A percentile compares a stretch with the other conserved stretches of the same genome.
phyloP scores from a whole-genome alignment of 108 stramenopile species.

The Fragilaria radians region DNA sequence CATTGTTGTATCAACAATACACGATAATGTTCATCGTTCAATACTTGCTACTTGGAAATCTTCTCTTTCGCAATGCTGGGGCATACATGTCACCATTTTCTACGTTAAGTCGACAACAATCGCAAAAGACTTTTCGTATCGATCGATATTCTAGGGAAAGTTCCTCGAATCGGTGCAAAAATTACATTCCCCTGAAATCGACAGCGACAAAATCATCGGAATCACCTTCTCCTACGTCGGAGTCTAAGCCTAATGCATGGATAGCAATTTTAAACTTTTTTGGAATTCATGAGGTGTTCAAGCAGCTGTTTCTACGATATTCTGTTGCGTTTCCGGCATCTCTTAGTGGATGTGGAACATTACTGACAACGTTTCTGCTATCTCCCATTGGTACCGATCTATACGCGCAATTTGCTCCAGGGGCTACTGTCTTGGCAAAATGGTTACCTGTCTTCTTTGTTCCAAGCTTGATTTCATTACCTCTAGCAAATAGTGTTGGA shows the following conservation, averaged over 20 bases:
- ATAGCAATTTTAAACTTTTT: slow-evolving; percentile 14
- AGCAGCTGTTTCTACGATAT: slow-evolving; percentile 24
- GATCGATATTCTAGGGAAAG: too few species aligned
- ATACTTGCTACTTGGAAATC: too few species aligned
- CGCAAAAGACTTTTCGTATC: too few species aligned
- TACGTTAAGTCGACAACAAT: too few species aligned
- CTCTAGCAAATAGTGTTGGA: slow-evolving; percentile 53
- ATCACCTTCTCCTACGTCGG: background rate
- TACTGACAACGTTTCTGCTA: slow-evolving; percentile 40
- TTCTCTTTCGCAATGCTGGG: too few species aligned
- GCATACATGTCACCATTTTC: too few species aligned
- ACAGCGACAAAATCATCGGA: background rate
- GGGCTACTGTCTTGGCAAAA: slow-evolving; percentile 57
- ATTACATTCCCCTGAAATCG: too few species aligned
- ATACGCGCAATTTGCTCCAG: slow-evolving; percentile 44
- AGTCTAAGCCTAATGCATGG: background rate
- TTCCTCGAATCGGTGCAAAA: too few species aligned
- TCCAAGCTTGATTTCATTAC: slow-evolving; percentile 64
- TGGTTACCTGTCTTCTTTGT: slow-evolving; percentile 82
- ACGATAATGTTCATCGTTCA: too few species aligned
- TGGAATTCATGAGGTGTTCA: slow-evolving; percentile 45
- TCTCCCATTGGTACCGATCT: slow-evolving; percentile 24
- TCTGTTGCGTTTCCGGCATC: slow-evolving; percentile 59
- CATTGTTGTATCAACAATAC: too few species aligned
- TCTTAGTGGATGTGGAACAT: slow-evolving; percentile 54